phyloP scores from a whole-genome alignment of 202 grass and related monocot genomes.

The Zoysia matrella region DNA sequence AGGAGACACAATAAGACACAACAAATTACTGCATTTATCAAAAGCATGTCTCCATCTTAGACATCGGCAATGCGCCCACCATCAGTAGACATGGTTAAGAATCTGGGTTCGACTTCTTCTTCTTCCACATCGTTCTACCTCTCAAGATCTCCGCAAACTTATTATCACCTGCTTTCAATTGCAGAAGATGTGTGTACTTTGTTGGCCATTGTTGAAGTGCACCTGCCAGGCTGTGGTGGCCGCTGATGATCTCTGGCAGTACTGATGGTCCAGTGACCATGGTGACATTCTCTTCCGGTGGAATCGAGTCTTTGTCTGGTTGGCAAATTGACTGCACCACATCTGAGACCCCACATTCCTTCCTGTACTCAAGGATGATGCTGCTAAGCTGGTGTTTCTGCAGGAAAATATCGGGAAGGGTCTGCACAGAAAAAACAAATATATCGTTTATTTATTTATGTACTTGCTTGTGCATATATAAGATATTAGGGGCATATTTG shows the following conservation, averaged over 20 bases:
- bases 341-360: slow-evolving; percentile 63
- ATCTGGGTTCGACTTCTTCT: slow-evolving; percentile 34
- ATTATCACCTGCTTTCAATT: slow-evolving; percentile 44
- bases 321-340: slow-evolving; percentile 62
- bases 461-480: no score
- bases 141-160: slow-evolving; percentile 61
- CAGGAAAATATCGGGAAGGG: slow-evolving; percentile 59
- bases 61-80: no score
- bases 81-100: neutral
- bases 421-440: no score
- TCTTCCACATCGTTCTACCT: slow-evolving; percentile 69
- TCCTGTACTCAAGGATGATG: slow-evolving; percentile 63
- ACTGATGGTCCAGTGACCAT: slow-evolving; percentile 47
- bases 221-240: slow-evolving; percentile 31
- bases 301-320: slow-evolving; percentile 45
- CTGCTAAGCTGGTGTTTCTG: slow-evolving; percentile 52
- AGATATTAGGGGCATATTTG: no score
- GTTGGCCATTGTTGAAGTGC: slow-evolving; percentile 57
- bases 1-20: no score
- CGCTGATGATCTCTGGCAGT: slow-evolving; percentile 52
- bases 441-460: no score
- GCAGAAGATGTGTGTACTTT: slow-evolving; percentile 66
- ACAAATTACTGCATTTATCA: no score
- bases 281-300: slow-evolving; percentile 37
- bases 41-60: no score